Base-by-base conservation (phyloP, 192 early-diverging fungal genomes). In the Coemansia nantahalensis region DNA sequence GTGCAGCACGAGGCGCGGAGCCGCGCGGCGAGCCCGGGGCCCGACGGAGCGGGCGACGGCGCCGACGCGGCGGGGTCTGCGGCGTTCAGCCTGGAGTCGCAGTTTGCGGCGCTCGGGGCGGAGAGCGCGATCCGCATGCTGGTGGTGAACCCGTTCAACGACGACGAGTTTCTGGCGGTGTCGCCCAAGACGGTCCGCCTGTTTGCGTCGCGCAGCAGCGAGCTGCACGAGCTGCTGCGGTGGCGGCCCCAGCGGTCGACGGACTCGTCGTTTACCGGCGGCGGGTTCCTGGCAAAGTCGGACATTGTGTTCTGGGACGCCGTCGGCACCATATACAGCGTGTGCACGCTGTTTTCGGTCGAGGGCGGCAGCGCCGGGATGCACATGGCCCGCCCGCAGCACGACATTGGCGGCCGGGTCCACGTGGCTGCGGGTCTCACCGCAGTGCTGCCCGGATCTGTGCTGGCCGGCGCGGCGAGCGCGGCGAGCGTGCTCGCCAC, bases 91-190 rank as follows among this genome's bases (percentile, higher is more conserved):
- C 44, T 64, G 1, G 72, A 76, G 40, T 45, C 72, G 34, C 48
- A 52, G 36, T 67, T 63, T 62, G 54, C 56, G 4, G 49, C 56
- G 17, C 36, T 68, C 13, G 64, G 53, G 13, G 60, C 51, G 16
- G 72, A 54, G 11, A 33, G 43, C 5, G 59, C 60, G 40, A 54
- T 62, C 18, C 35, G 30, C 11, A 15, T 42, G 24, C 56, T 76
- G 19, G 56, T 45, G 33, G 31, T 63, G 13, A 76, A 67, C 37
- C 72, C 65, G 15, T 57, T 44, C 36, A 76, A 76, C 30, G 60
- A 69, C 6, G 74, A 77, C 41, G 74, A 77, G 67, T 70, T 77
- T 34, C 47, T 77, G 22, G 74, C 63, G 9, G 62, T 77, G 3
- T 70, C 65, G 4, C 47, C 62, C 11, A 28, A 34, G 15, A 32